Percentiles rank a stretch among this genome's conserved stretches.
Conservation (phyloP, 495 filamentous ascomycete species). For the Penicillium atrosanguineum region DNA sequence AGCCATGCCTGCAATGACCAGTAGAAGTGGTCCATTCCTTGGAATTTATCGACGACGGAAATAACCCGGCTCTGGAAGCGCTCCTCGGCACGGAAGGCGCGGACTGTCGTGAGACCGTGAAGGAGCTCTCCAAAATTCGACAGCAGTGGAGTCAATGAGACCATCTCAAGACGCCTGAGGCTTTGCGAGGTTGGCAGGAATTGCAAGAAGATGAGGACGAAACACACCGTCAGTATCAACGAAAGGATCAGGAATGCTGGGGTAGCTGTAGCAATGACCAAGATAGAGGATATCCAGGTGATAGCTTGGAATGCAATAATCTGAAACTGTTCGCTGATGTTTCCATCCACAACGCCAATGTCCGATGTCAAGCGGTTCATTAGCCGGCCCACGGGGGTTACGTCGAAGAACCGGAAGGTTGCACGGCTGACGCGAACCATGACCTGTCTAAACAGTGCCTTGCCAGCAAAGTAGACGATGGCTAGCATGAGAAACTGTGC, state of each 20-base stretch:
- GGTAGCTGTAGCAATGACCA: slow-evolving; percentile 72
- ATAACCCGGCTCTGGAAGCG: slow-evolving; percentile 77
- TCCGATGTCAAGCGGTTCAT: slow-evolving; percentile 88
- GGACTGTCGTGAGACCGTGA: slow-evolving; percentile 76
- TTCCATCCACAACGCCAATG: slow-evolving; percentile 78
- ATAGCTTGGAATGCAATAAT: slow-evolving; percentile 61
- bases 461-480: slow-evolving; percentile 74
- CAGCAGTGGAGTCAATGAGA: slow-evolving; percentile 75
- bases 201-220: slow-evolving; percentile 64
- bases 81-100: slow-evolving; percentile 67
- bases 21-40: slow-evolving; percentile 92
- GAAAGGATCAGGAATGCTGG: slow-evolving; percentile 73
- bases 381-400: slow-evolving; percentile 76
- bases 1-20: slow-evolving; percentile 84
- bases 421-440: slow-evolving; percentile 69
- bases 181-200: slow-evolving; percentile 83
- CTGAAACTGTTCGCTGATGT: slow-evolving; percentile 68
- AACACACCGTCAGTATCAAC: slow-evolving; percentile 56
- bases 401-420: slow-evolving; percentile 84
- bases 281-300: slow-evolving; percentile 66
- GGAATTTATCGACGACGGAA: slow-evolving; percentile 73
- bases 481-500: slow-evolving; percentile 60
- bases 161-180: slow-evolving; percentile 77
- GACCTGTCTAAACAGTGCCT: slow-evolving; percentile 64
- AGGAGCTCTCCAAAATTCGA: slow-evolving; percentile 81